phyloP scores from a whole-genome alignment of 2,329 filamentous ascomycete species.

The Colletotrichum gloeosporioides region DNA sequence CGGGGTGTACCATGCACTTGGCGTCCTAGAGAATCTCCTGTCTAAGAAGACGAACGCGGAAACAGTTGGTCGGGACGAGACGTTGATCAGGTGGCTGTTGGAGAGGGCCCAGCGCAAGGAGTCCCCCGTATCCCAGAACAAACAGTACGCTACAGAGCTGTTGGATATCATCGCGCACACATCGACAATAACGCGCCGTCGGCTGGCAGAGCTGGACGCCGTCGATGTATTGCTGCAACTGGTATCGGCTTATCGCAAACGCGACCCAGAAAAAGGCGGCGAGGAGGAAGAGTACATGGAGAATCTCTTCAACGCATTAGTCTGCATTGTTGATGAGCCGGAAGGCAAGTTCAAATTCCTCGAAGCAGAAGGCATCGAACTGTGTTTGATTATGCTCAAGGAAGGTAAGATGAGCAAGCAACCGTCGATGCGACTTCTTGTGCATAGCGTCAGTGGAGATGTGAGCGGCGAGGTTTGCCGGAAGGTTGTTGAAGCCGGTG shows the following conservation, averaged over 20 bases:
- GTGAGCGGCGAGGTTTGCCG: conserved; percentile 70
- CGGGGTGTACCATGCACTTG: conserved; percentile 86
- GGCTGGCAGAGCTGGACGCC: conserved; percentile 70
- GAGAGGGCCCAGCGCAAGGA: conserved; percentile 74
- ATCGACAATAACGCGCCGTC: conserved; percentile 67
- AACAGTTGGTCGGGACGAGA: conserved; percentile 71
- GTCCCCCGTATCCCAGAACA: conserved; percentile 79
- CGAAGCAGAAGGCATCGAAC: conserved; percentile 89
- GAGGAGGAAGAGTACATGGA: conserved; percentile 96
- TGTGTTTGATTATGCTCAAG: conserved; percentile 89
- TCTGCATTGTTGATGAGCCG: conserved; percentile 78
- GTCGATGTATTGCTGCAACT: conserved; percentile 84
- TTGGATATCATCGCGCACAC: conserved; percentile 87
- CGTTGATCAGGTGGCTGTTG: conserved; percentile 79
- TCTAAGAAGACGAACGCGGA: conserved; percentile 73
- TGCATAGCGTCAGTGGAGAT: conserved; percentile 71
- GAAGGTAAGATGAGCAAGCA: conserved; percentile 85
- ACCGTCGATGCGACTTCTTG: conserved; percentile 79
- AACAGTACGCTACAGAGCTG: conserved; percentile 92
- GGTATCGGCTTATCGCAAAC: conserved; percentile 82
- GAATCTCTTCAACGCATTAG: conserved; percentile 88
- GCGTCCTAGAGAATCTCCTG: conserved; percentile 84
- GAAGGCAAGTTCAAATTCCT: conserved; percentile 82
- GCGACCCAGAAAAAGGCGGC: conserved; percentile 83
- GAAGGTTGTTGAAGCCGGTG: conserved; percentile 80